These are phyloP conservation scores for Scytalidium lignicola DNA, from an alignment of 2,329 filamentous ascomycete genomes.

Conservation along the genomic window DNA sequence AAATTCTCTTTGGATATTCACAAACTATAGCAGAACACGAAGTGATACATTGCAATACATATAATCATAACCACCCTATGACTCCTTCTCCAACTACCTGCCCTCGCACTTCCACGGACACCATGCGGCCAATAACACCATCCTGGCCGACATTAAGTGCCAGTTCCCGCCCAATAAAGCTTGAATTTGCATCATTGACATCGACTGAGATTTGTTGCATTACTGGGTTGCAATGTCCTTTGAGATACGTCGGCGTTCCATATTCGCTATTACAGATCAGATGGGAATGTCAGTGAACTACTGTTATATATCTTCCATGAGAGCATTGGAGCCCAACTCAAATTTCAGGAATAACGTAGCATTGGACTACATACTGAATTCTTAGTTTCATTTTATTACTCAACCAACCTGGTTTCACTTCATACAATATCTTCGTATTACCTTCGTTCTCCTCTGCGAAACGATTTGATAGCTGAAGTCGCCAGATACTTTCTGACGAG, in stretches of 20 bases:
- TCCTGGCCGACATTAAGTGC: conserved; percentile 1
- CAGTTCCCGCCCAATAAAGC: background rate
- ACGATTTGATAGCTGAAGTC: conserved; percentile 2
- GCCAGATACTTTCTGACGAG: background rate
- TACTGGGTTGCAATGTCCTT: background rate
- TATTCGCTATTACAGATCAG: background rate
- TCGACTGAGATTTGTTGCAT: background rate
- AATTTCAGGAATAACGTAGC: no score
- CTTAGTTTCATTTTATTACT: conserved; percentile 1
- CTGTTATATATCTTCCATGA: no score
- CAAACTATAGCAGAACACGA: no score
- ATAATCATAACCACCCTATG: background rate
- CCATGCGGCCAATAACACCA: conserved; percentile 3
- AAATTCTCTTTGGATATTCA: no score
- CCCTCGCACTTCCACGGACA: conserved; percentile 2
- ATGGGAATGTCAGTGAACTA: no score
- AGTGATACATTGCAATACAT: no score
- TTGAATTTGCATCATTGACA: background rate
- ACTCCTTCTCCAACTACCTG: conserved; percentile 1
- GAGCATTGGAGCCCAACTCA: no score
- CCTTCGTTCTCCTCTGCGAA: background rate
- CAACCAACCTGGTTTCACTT: conserved; percentile 2
- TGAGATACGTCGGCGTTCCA: background rate
- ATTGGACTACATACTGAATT: no score
- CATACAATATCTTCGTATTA: conserved; percentile 1